Percentiles rank a stretch among this genome's conserved stretches.
phyloP scores from a whole-genome alignment of 805 yeast species.

The Myxozyma sirexii region DNA sequence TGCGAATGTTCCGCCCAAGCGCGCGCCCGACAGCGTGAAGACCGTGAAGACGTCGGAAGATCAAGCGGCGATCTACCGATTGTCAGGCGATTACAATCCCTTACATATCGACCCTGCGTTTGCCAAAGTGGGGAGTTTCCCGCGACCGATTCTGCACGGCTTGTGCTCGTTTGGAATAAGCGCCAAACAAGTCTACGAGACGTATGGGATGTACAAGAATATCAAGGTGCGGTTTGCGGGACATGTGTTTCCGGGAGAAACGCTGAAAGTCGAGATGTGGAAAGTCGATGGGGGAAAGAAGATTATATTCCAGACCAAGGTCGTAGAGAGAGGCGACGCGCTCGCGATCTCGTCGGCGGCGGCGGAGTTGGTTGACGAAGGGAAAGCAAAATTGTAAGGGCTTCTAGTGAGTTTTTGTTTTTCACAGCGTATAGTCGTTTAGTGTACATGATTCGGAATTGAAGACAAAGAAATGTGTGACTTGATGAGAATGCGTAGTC shows the following conservation, averaged over 20 bases:
- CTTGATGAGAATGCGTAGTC: no score
- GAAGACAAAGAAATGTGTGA: no score
- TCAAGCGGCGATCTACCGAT: constrained; percentile 86
- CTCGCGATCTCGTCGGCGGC: constrained; percentile 89
- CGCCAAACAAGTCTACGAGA: constrained; percentile 72
- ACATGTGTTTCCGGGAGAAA: constrained; percentile 93
- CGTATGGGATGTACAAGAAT: constrained; percentile 80
- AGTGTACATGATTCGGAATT: no score
- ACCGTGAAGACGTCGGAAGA: constrained; percentile 63
- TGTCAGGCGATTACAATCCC: constrained; percentile 94
- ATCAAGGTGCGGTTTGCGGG: constrained; percentile 89
- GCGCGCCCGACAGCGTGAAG: constrained; percentile 66
- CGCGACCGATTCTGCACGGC: constrained; percentile 89
- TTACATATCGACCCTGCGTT: constrained; percentile 86
- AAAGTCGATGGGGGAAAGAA: constrained; percentile 57
- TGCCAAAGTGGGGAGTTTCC: constrained; percentile 85
- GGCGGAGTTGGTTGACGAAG: constrained; percentile 53
- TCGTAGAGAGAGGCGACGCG: constrained; percentile 67
- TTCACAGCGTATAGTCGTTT: background rate
- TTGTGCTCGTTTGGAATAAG: constrained; percentile 83
- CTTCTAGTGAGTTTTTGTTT: background rate
- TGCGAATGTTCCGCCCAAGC: constrained; percentile 62
- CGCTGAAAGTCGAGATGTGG: constrained; percentile 82
- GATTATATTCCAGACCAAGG: constrained; percentile 79
- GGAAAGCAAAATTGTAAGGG: constrained; percentile 20